Conservation (phyloP, 306 rosid species). For the Fragaria vesca region DNA sequence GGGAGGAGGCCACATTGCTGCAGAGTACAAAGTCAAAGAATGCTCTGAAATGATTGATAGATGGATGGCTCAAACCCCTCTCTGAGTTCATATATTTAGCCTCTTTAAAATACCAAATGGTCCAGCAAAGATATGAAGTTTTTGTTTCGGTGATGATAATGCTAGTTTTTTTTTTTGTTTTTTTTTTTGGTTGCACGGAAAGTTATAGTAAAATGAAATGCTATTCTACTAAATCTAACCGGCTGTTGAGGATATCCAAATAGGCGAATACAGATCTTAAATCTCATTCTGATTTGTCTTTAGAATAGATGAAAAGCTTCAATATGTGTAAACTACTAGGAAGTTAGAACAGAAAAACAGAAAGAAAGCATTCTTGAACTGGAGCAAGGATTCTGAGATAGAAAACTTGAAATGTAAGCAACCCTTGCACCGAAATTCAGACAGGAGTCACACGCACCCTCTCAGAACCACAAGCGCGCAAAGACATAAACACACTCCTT, state of each 20-base stretch:
- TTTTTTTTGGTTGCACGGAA: not conserved
- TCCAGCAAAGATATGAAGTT: not conserved
- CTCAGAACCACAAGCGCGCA: not conserved
- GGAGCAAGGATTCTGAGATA: not conserved
- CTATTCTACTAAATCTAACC: not conserved
- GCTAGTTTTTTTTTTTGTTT: not conserved
- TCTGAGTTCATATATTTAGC: not conserved
- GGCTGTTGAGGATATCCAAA: not conserved
- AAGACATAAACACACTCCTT: no score
- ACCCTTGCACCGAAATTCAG: not conserved
- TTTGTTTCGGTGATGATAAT: not conserved
- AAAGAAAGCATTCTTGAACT: not conserved
- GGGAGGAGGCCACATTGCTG: slow-evolving; percentile 32
- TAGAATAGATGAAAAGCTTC: not conserved
- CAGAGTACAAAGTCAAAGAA: slow-evolving; percentile 30
- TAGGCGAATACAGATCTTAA: not conserved
- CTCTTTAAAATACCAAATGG: not conserved
- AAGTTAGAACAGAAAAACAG: not conserved
- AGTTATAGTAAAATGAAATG: not conserved
- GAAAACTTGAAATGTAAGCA: no score
- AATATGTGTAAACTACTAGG: not conserved
- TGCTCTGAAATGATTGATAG: slow-evolving; percentile 23
- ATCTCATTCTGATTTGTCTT: not conserved
- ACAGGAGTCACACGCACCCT: no score
- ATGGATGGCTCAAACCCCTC: slow-evolving; percentile 22